These are phyloP conservation scores for Besnoitia besnoiti DNA, from an alignment of 169 alveolate species.

Conservation along the genomic window DNA sequence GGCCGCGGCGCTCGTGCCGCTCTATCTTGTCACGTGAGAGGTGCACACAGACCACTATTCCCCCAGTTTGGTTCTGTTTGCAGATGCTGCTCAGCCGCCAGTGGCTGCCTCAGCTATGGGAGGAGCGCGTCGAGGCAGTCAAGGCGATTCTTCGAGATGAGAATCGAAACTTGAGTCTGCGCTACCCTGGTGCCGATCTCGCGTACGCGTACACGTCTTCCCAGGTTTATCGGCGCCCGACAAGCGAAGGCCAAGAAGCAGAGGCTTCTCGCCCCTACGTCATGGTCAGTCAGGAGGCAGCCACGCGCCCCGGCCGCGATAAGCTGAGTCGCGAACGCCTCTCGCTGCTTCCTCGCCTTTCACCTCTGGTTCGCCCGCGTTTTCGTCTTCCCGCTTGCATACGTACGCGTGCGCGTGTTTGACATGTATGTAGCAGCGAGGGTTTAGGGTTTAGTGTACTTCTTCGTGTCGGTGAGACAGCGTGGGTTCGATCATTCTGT, in stretches of 20 bases:
- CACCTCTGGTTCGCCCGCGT: not conserved
- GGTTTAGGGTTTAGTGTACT: no score
- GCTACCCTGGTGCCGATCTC: conserved; percentile 55
- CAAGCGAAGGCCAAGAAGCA: not conserved
- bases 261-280: not conserved
- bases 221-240: conserved; percentile 14
- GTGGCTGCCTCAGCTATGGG: conserved; percentile 23
- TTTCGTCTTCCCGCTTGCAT: not conserved
- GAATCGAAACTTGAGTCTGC: conserved; percentile 50
- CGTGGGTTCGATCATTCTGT: no score
- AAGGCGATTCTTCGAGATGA: conserved; percentile 41
- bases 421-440: no score
- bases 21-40: no score
- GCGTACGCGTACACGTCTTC: conserved; percentile 65
- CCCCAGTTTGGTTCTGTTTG: not conserved
- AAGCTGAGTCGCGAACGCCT: not conserved
- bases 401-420: no score
- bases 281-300: not conserved
- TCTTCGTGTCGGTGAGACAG: no score
- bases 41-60: not conserved
- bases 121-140: conserved; percentile 36
- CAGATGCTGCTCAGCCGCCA: conserved; percentile 23
- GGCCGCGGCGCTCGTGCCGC: no score
- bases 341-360: not conserved
- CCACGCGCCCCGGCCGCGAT: no score